phyloP scores from a whole-genome alignment of 2,329 filamentous ascomycete species.

The Aspergillus sp. region DNA sequence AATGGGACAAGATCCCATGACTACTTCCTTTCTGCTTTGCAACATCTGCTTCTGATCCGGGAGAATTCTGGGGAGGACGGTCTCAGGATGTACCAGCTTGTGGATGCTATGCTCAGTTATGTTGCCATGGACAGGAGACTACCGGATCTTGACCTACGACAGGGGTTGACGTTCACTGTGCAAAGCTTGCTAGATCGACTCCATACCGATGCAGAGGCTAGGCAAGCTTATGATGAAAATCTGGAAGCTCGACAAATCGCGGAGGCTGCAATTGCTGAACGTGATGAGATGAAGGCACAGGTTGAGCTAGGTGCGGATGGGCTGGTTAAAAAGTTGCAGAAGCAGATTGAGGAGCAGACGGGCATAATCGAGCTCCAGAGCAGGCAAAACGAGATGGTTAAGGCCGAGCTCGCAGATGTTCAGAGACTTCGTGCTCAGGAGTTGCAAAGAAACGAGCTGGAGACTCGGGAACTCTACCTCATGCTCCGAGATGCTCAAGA shows the following conservation, averaged over 20 bases:
- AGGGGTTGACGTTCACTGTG: constrained; percentile 95
- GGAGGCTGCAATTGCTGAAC: constrained; percentile 91
- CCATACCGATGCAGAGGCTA: constrained; percentile 92
- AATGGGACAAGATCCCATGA: constrained; percentile 83
- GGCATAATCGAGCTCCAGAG: constrained; percentile 86
- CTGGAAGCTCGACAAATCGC: constrained; percentile 88
- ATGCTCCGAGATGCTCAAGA: constrained; percentile 98
- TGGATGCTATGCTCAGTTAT: constrained; percentile 98
- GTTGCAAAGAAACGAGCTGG: constrained; percentile 89
- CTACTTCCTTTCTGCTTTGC: constrained; percentile 93
- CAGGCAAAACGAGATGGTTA: constrained; percentile 82
- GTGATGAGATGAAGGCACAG: constrained; percentile 88
- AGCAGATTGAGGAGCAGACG: constrained; percentile 88
- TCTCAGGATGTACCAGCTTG: constrained; percentile 92
- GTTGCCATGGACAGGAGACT: constrained; percentile 96
- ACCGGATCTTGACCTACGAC: constrained; percentile 96
- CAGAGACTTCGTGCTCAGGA: constrained; percentile 86
- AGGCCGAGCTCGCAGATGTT: constrained; percentile 83
- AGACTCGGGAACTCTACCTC: constrained; percentile 93
- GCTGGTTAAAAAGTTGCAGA: constrained; percentile 86
- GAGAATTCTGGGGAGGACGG: constrained; percentile 91
- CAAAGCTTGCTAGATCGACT: constrained; percentile 93
- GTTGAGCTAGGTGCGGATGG: constrained; percentile 91
- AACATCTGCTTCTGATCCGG: constrained; percentile 89
- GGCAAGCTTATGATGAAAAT: constrained; percentile 88